These are phyloP conservation scores for Thalassiosira ordinaria DNA, from an alignment of 352 stramenopile species.

Conservation along the genomic window DNA sequence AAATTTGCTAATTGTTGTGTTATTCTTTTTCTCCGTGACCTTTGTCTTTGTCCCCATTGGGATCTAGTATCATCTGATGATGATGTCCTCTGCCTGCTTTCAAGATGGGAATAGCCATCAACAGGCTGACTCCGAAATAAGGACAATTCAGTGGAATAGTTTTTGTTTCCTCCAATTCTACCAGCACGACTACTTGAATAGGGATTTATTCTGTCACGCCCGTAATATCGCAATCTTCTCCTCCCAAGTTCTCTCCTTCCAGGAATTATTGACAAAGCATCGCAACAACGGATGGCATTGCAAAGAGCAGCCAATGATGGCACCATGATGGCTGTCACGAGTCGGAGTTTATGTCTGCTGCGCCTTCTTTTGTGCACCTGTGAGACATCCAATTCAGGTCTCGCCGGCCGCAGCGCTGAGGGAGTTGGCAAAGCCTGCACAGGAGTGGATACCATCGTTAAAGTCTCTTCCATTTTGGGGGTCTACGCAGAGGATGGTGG, in stretches of 20 bases:
- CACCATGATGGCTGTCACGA: too few species aligned
- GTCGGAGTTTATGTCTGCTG: too few species aligned
- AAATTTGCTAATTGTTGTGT: constrained; percentile 11
- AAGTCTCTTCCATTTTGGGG: too few species aligned
- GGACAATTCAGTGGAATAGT: not conserved
- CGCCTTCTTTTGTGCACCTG: too few species aligned
- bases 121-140: constrained; percentile 18
- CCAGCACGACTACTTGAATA: too few species aligned
- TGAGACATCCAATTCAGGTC: too few species aligned
- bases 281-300: constrained; percentile 15
- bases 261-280: constrained; percentile 22
- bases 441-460: constrained; percentile 1
- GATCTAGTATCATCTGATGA: not conserved
- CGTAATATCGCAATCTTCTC: not conserved
- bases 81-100: not conserved
- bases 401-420: too few species aligned
- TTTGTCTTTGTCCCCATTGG: not conserved
- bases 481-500: too few species aligned
- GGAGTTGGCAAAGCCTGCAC: not conserved
- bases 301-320: constrained; percentile 15
- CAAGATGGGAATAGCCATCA: not conserved
- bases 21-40: constrained; percentile 3
- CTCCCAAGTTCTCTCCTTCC: not conserved
- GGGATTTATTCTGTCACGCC: not conserved
- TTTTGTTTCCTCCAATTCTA: not conserved